Conservation (phyloP, 2,329 filamentous ascomycete genomes). For the Diplocarpon mali region DNA sequence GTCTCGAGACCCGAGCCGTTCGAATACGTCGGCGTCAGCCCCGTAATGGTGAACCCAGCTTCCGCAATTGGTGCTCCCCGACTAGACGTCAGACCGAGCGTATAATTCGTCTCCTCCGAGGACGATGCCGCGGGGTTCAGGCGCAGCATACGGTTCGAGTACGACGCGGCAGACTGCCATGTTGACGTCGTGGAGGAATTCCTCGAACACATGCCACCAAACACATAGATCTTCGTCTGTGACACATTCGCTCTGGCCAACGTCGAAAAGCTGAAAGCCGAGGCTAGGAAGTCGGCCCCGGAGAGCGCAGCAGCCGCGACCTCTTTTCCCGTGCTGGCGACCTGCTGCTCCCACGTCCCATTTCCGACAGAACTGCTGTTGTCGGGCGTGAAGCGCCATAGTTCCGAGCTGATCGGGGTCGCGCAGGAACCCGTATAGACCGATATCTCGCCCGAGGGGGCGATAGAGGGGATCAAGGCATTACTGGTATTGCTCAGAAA, state of each 20-base stretch:
- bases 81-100: slow-evolving; percentile 34
- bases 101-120: slow-evolving; percentile 29
- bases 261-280: slow-evolving; percentile 29
- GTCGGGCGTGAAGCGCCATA: slow-evolving; percentile 58
- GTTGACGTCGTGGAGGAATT: slow-evolving; percentile 32
- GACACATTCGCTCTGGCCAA: slow-evolving; percentile 22
- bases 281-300: slow-evolving; percentile 45
- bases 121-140: slow-evolving; percentile 35
- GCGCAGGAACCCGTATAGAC: slow-evolving; percentile 68
- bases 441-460: slow-evolving; percentile 53
- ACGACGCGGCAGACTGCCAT: slow-evolving; percentile 62
- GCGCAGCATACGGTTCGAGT: slow-evolving; percentile 69
- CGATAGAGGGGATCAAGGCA: slow-evolving; percentile 58
- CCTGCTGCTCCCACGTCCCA: slow-evolving; percentile 43
- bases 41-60: slow-evolving; percentile 77
- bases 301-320: slow-evolving; percentile 27
- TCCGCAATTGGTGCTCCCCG: slow-evolving; percentile 60
- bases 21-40: slow-evolving; percentile 57
- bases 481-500: slow-evolving; percentile 46
- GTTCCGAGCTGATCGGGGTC: slow-evolving; percentile 35
- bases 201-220: slow-evolving; percentile 81
- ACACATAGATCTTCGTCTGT: slow-evolving; percentile 33
- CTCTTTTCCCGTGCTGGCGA: slow-evolving; percentile 27
- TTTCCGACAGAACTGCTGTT: slow-evolving; percentile 32
- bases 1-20: slow-evolving; percentile 54